Base-by-base conservation (phyloP, 805 yeast genomes). In the Yamadazyma sp. region DNA sequence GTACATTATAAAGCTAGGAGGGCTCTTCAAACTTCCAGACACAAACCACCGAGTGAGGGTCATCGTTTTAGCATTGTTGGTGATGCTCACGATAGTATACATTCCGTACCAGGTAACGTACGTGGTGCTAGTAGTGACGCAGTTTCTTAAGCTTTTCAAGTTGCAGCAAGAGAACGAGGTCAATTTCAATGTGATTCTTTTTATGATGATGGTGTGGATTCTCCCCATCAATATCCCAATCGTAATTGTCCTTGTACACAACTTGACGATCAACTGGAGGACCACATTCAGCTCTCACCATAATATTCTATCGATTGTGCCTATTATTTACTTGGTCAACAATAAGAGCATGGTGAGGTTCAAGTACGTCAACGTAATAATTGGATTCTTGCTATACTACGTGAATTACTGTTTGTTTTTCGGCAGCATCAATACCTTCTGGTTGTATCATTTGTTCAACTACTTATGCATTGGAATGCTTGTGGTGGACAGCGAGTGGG, bases 211-310 rank as follows among this genome's bases (percentile, higher is more conserved):
- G 82, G 44, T 85, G 7, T 84, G 95, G 84, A 70, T 86, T 7
- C 59, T 86, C 4, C 95, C 95, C 0, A 78, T 88, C 14, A 84
- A 84, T 50, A 65, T 81, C 1, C 96, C 96, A 0, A 78, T 84
- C 1, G 55, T 89, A 19, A 67, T 88, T 41, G 96, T 89, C 1
- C 88, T 89, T 69, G 63, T 85, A 22, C 95, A 86, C 52, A 85
- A 89, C 52, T 67, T 88, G 41, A 73, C 84, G 1, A 71, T 87
- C 13, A 77, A 73, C 47, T 86, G 95, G 95, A 75, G 71, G 38
- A 84, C 93, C 0, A 89, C 95, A 12, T 88, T 88, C 53, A 77
- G 85, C 5, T 83, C 95, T 0, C 95, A 88, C 56, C 95, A 90
- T 56, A 89, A 87, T 53, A 66, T 85, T 28, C 58, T 89, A 37